phyloP scores from a whole-genome alignment of 2,329 filamentous ascomycete species.

The Aspergillus clavatus region DNA sequence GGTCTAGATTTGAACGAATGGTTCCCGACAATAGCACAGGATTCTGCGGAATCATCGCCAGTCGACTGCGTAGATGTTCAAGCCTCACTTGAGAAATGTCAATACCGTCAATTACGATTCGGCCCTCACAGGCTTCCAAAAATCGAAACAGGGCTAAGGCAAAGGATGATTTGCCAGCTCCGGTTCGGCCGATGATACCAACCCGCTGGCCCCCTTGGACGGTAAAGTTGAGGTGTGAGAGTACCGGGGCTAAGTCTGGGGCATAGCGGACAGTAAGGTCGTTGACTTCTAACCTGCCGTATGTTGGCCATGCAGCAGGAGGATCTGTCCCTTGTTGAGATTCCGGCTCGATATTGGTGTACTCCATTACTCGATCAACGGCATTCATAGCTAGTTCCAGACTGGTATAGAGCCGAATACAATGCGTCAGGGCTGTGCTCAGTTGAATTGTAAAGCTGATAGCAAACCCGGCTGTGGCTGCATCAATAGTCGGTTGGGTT shows the following conservation, averaged over 20 bases:
- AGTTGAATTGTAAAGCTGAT: constrained; percentile 52
- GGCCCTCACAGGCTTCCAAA: constrained; percentile 62
- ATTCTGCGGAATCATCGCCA: constrained; percentile 77
- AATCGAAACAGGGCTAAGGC: constrained; percentile 75
- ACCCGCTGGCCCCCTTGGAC: constrained; percentile 64
- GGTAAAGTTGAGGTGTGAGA: constrained; percentile 64
- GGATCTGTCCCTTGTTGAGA: constrained; percentile 58
- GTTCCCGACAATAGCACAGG: constrained; percentile 76
- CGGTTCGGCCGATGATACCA: constrained; percentile 73
- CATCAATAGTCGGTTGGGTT: constrained; percentile 56
- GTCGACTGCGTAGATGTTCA: constrained; percentile 62
- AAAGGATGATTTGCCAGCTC: constrained; percentile 71
- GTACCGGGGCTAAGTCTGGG: constrained; percentile 61
- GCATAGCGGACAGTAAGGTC: constrained; percentile 68
- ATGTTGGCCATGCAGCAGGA: constrained; percentile 69
- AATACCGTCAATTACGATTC: constrained; percentile 65
- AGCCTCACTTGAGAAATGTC: constrained; percentile 69
- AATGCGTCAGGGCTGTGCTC: not conserved
- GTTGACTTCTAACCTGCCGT: constrained; percentile 66
- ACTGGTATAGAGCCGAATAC: constrained; percentile 29
- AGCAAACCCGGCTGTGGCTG: constrained; percentile 69
- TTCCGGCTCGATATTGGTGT: constrained; percentile 64
- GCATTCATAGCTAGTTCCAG: constrained; percentile 74
- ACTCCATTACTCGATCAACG: constrained; percentile 70
- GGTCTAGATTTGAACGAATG: constrained; percentile 68